Evolutionary conservation across 192 early-diverging fungal genomes (phyloP).

Genomic region (Coemansia brasiliensis): DNA sequence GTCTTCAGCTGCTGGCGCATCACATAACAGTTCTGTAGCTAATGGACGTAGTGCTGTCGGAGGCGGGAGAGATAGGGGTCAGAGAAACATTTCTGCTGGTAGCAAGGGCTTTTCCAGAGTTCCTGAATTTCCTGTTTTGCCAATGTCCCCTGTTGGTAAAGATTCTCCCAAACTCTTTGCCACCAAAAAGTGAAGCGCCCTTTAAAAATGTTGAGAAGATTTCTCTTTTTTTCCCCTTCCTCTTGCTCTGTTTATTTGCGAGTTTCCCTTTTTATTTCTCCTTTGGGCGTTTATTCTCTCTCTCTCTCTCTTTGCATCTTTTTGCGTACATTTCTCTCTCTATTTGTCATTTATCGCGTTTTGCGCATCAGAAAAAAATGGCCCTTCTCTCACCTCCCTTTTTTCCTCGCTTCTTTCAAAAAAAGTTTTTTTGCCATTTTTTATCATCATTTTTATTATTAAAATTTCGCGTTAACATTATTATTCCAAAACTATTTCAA

Average conservation of each 20-base stretch:
- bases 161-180: conserved; percentile 14
- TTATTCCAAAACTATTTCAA: neutral
- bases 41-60: neutral
- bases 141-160: conserved; percentile 34
- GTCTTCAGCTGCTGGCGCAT: neutral
- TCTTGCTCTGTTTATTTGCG: no score
- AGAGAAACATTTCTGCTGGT: neutral
- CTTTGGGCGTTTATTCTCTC: neutral
- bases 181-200: conserved; percentile 6
- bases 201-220: no score
- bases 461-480: neutral
- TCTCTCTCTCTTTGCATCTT: neutral
- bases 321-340: no score
- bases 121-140: conserved; percentile 30
- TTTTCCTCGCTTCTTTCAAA: conserved; percentile 5
- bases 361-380: neutral
- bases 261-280: neutral
- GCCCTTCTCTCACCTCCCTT: neutral
- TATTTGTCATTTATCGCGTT: neutral
- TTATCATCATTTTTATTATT: neutral
- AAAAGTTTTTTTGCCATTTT: neutral
- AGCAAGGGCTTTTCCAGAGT: neutral
- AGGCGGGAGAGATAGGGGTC: conserved; percentile 8
- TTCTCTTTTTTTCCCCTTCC: neutral
- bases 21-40: neutral